Conservation (phyloP, 768 basidiomycete genomes). For the Rickenella mellea region DNA sequence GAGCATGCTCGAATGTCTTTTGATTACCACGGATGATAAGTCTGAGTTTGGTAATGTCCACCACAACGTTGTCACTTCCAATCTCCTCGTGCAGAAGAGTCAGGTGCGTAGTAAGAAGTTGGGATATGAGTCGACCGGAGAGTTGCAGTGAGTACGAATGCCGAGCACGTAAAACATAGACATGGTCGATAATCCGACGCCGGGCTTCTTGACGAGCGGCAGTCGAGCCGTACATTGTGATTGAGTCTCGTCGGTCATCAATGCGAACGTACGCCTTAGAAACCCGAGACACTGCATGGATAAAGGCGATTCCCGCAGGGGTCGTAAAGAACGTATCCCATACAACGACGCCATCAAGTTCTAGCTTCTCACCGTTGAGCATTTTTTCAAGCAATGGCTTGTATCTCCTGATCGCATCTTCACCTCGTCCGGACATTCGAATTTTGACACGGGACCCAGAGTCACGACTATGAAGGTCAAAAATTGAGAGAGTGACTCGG, state of each 20-base stretch:
- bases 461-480: constrained; percentile 30
- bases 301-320: constrained; percentile 30
- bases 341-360: constrained; percentile 35
- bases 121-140: constrained; percentile 31
- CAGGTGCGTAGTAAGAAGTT: constrained; percentile 39
- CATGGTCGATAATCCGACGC: constrained; percentile 35
- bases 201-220: constrained; percentile 30
- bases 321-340: constrained; percentile 61
- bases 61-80: constrained; percentile 46
- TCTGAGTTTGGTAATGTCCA: constrained; percentile 33
- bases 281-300: constrained; percentile 25
- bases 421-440: background rate
- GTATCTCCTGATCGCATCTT: background rate
- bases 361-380: constrained; percentile 26
- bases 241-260: constrained; percentile 23
- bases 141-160: constrained; percentile 35
- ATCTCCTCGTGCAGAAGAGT: constrained; percentile 34
- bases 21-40: constrained; percentile 53
- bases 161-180: constrained; percentile 32
- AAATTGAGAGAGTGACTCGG: too few relatives aligned
- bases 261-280: background rate
- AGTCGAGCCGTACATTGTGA: constrained; percentile 48
- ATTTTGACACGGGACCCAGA: constrained; percentile 6
- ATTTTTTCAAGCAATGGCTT: too few relatives aligned
- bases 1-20: constrained; percentile 29